Percentiles rank a stretch among this genome's conserved stretches.
Conservation (phyloP, 805 yeast species). For the Candida nitratophila region DNA sequence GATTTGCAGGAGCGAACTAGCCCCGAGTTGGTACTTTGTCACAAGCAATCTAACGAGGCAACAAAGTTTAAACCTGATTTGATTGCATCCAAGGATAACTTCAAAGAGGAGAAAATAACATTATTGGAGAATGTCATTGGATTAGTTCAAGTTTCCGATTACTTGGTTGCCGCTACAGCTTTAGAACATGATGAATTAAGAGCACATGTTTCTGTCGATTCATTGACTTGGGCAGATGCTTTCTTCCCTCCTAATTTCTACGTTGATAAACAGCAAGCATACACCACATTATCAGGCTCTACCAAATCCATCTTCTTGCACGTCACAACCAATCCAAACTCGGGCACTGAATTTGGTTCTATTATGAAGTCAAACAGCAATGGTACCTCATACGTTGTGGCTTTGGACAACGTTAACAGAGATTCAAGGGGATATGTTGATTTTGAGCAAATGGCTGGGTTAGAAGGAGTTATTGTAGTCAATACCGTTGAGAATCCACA, state of each 20-base stretch:
- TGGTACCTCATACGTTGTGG: constrained; percentile 73
- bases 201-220: constrained; percentile 71
- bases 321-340: constrained; percentile 53
- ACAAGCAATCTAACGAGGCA: constrained; percentile 34
- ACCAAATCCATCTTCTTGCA: constrained; percentile 70
- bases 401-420: constrained; percentile 67
- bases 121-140: constrained; percentile 57
- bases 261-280: constrained; percentile 55
- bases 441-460: constrained; percentile 70
- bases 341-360: constrained; percentile 62
- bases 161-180: constrained; percentile 60
- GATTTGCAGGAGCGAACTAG: constrained; percentile 35
- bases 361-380: constrained; percentile 78
- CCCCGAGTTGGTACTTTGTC: constrained; percentile 56
- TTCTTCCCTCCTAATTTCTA: constrained; percentile 60
- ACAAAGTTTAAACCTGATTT: constrained; percentile 26
- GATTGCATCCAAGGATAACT: constrained; percentile 45
- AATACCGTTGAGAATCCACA: constrained; percentile 57
- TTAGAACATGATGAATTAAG: constrained; percentile 42
- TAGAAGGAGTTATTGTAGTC: constrained; percentile 80
- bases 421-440: constrained; percentile 71
- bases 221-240: constrained; percentile 64
- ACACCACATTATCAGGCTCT: constrained; percentile 67
- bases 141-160: constrained; percentile 62
- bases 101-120: constrained; percentile 29